A percentile compares a stretch with the other conserved stretches of the same genome.
Evolutionary conservation across 106 monocot genomes (phyloP).

Genomic region (Phalaenopsis equestris): DNA sequence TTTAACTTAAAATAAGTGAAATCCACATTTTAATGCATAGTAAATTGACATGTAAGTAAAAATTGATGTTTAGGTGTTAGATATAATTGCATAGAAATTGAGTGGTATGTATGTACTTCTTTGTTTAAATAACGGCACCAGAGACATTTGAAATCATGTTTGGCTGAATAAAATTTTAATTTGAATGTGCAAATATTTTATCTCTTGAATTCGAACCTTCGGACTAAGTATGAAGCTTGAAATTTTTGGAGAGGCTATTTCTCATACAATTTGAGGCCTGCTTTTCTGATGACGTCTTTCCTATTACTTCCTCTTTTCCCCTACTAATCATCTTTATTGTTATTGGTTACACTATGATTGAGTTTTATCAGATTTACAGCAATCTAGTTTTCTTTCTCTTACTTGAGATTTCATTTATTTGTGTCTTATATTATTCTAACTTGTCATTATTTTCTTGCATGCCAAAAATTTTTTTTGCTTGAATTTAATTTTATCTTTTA

Average conservation of each 20-base stretch:
- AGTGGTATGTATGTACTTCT: no score
- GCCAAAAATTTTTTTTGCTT: neutral
- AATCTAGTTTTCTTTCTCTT: neutral
- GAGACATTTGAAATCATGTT: neutral
- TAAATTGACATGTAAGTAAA: no score
- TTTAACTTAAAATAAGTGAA: no score
- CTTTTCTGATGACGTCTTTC: neutral
- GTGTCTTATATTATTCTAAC: neutral
- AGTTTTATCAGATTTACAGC: neutral
- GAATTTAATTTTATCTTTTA: neutral
- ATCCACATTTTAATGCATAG: no score
- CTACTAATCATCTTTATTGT: neutral
- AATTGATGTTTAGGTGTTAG: no score
- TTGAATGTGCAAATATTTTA: neutral
- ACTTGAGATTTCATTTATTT: neutral
- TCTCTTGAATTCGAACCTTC: neutral
- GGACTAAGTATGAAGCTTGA: neutral
- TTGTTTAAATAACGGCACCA: neutral
- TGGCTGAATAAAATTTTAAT: neutral
- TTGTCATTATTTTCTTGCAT: neutral
- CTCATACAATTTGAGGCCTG: neutral
- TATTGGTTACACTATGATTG: neutral
- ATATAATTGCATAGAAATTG: no score
- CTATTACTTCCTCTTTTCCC: no score
- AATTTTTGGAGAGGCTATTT: neutral